These are phyloP conservation scores for Pyrenochaeta sp. DNA, from an alignment of 2,329 filamentous ascomycete species.

Conservation along the genomic window DNA sequence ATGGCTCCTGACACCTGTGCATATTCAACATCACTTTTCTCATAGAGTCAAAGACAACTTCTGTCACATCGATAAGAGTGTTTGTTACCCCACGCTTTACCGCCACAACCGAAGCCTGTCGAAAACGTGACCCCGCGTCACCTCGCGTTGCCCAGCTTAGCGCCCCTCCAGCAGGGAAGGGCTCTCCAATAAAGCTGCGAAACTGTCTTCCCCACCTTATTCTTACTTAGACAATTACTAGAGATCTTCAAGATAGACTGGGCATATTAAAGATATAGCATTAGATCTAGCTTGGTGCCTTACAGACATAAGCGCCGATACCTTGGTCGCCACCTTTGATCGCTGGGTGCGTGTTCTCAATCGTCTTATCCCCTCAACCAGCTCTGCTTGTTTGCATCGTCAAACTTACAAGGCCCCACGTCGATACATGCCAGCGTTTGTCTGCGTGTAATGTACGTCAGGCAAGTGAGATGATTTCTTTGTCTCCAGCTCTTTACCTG, in stretches of 20 bases:
- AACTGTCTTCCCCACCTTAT: not conserved
- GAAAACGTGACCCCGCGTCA: conserved; percentile 12
- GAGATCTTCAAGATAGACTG: too few relatives aligned
- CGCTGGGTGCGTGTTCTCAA: too few relatives aligned
- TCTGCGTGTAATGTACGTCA: not conserved
- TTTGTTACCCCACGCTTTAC: not conserved
- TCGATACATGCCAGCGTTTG: too few relatives aligned
- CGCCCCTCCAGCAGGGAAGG: not conserved
- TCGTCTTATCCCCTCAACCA: too few relatives aligned
- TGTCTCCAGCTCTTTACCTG: not conserved
- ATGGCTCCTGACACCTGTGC: not conserved
- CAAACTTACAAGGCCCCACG: too few relatives aligned
- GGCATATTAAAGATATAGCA: too few relatives aligned
- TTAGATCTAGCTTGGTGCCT: too few relatives aligned
- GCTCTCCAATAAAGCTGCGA: not conserved
- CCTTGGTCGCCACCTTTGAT: too few relatives aligned
- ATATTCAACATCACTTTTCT: not conserved
- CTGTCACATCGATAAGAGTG: not conserved
- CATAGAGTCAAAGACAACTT: not conserved
- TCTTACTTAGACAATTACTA: not conserved
- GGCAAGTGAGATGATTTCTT: not conserved
- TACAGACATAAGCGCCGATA: too few relatives aligned
- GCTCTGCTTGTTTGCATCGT: too few relatives aligned
- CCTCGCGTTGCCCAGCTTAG: conserved; percentile 2
- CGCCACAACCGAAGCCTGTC: not conserved